These are phyloP conservation scores for Reticulascus tulasneorum DNA, from an alignment of 2,329 filamentous ascomycete species.

Conservation along the genomic window DNA sequence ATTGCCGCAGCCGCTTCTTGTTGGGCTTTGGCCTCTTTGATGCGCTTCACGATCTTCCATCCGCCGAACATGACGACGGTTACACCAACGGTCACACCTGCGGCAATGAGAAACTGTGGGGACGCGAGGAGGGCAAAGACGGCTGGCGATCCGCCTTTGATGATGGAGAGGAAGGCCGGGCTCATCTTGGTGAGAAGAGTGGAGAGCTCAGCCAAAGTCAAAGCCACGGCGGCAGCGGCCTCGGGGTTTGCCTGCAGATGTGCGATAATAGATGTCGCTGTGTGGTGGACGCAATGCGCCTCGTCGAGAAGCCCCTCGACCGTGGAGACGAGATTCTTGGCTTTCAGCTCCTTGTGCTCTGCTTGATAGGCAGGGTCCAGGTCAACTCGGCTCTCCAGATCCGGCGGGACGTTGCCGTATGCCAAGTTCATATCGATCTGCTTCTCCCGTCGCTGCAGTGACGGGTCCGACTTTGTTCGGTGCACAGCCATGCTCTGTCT, in stretches of 20 bases:
- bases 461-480: slow-evolving; percentile 36
- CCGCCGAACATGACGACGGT: slow-evolving; percentile 94
- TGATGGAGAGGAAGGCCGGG: slow-evolving; percentile 67
- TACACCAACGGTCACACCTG: slow-evolving; percentile 83
- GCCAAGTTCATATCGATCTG: slow-evolving; percentile 86
- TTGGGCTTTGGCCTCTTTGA: slow-evolving; percentile 43
- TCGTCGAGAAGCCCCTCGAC: slow-evolving; percentile 79
- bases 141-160: slow-evolving; percentile 80
- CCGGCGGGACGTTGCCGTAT: slow-evolving; percentile 77
- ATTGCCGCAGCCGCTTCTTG: slow-evolving; percentile 23
- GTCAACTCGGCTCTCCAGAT: slow-evolving; percentile 51
- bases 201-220: slow-evolving; percentile 88
- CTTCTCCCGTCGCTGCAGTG: slow-evolving; percentile 19
- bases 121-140: slow-evolving; percentile 83
- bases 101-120: slow-evolving; percentile 92
- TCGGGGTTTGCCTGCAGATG: slow-evolving; percentile 65
- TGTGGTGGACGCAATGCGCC: slow-evolving; percentile 83
- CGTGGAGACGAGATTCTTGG: slow-evolving; percentile 60
- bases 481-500: slow-evolving; percentile 20
- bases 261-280: slow-evolving; percentile 79
- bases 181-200: slow-evolving; percentile 78
- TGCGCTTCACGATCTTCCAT: slow-evolving; percentile 94
- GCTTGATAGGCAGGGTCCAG: slow-evolving; percentile 46
- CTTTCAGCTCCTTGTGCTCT: slow-evolving; percentile 52
- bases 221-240: slow-evolving; percentile 86